Evolutionary conservation across 2,329 filamentous ascomycete genomes (phyloP), one percentile per base, ranked within the genome.

Genomic region (Epichloe typhina): DNA sequence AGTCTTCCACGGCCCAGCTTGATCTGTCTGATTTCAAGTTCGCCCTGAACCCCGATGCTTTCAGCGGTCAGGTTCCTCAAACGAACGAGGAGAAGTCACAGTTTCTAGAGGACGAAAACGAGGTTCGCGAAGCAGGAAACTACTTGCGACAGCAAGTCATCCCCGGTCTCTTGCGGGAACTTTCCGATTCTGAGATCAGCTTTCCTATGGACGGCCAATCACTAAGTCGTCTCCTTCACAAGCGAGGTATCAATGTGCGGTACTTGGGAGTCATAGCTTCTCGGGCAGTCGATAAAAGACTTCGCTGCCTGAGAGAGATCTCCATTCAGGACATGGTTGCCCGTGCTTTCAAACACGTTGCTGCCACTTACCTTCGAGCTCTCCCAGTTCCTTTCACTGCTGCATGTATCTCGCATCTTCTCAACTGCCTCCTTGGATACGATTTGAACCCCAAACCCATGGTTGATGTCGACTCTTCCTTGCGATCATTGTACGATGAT

Each of bases 131-230:
- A 51, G 88, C 88, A 33, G 93, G 89, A 70, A 74, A 81, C 49
- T 89, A 86, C 66, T 75, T 98, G 47, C 80, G 81, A 8, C 75
- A 82, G 8, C 83, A 84, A 53, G 80, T 88, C 50, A 85, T 98
- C 56, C 89, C 91, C n/a, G 80, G 85, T 51, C 75, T 98, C 52
- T 70, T 97, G 52, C 82, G 84, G 55, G 91, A 98, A 61, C 78
- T 98, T 52, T 84, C 86, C 63, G 88, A 95, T 57, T 90, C 88
- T 6, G 91, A 98, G 58, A 84, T 95, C 57, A 93, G 91, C 61
- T 97, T 97, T 73, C 93, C 93, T 12, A 96, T 97, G 88, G 94
- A 98, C 61, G 93, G 93, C n/a, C 80, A 86, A 62, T 96, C 91
- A 19, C 75, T 98, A 52, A 88, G 85, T 60, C 82, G 83, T 57